These are phyloP conservation scores for Acanthamoeba quina DNA, from an alignment of 208 protist species.

Conservation along the genomic window DNA sequence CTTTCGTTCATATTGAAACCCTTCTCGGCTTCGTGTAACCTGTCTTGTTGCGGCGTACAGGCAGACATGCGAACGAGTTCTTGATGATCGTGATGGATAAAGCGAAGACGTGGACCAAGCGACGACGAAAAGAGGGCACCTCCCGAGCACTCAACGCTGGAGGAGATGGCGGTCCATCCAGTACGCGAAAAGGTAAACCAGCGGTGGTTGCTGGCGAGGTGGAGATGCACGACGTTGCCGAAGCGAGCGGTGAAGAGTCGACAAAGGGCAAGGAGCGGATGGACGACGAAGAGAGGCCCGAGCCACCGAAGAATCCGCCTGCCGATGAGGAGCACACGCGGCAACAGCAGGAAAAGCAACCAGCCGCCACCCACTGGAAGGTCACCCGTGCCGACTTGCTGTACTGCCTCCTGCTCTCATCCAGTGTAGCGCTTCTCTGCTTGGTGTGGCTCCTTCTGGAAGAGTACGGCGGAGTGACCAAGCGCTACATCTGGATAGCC, in stretches of 20 bases:
- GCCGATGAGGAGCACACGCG: neutral
- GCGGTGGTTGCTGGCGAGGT: slow-evolving; percentile 6
- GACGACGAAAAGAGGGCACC: neutral
- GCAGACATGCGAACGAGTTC: neutral
- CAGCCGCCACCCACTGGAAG: neutral
- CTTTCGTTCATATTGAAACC: neutral
- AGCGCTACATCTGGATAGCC: slow-evolving; percentile 58
- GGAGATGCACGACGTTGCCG: neutral
- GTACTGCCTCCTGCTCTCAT: neutral
- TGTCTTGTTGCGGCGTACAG: neutral
- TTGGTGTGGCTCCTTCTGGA: slow-evolving; percentile 33
- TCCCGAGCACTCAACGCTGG: neutral
- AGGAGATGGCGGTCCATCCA: neutral
- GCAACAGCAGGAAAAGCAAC: neutral
- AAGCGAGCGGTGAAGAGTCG: neutral
- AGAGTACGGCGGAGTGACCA: slow-evolving; percentile 12
- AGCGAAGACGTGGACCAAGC: neutral
- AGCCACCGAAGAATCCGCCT: neutral
- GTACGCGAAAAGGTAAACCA: neutral
- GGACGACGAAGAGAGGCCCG: neutral
- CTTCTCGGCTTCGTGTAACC: neutral
- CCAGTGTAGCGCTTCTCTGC: neutral
- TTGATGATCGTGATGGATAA: neutral
- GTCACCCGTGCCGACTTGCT: neutral
- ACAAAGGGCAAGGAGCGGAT: neutral